A percentile compares a stretch with the other conserved stretches of the same genome.
Conservation (phyloP, 441 rosid genomes). For the Populus hybrid region DNA sequence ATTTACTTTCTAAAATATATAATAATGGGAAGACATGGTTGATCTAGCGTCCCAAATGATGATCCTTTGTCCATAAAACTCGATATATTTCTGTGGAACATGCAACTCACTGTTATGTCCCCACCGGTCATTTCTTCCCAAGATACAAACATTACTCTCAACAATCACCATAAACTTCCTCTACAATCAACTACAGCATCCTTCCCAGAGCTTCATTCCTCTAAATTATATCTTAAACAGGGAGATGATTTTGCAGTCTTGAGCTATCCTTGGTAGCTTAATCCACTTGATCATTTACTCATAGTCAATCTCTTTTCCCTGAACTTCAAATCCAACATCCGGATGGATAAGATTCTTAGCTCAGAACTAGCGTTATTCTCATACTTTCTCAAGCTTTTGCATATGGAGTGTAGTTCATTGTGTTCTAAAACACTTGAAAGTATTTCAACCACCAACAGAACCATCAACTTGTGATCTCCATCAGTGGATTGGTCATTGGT, state of each 20-base stretch:
- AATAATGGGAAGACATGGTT: background rate
- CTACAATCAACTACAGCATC: background rate
- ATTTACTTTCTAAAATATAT: background rate
- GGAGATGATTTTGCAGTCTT: background rate
- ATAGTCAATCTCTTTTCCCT: background rate
- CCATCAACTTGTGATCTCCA: background rate
- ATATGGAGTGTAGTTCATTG: background rate
- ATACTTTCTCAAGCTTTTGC: background rate
- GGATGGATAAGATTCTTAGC: background rate
- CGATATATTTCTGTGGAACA: background rate
- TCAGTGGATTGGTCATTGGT: background rate
- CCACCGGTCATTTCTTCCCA: too few species aligned
- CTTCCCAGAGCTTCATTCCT: background rate
- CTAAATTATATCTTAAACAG: background rate
- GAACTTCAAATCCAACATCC: background rate
- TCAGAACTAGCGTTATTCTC: background rate
- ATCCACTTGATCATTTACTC: background rate
- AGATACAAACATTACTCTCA: too few species aligned
- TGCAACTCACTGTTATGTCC: background rate
- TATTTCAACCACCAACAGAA: background rate
- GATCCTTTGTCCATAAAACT: background rate
- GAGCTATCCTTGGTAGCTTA: background rate
- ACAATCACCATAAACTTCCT: too few species aligned
- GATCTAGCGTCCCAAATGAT: background rate
- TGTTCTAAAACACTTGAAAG: background rate